These are phyloP conservation scores for Cytidiella melzeri DNA, from an alignment of 768 basidiomycete species.

Conservation along the genomic window DNA sequence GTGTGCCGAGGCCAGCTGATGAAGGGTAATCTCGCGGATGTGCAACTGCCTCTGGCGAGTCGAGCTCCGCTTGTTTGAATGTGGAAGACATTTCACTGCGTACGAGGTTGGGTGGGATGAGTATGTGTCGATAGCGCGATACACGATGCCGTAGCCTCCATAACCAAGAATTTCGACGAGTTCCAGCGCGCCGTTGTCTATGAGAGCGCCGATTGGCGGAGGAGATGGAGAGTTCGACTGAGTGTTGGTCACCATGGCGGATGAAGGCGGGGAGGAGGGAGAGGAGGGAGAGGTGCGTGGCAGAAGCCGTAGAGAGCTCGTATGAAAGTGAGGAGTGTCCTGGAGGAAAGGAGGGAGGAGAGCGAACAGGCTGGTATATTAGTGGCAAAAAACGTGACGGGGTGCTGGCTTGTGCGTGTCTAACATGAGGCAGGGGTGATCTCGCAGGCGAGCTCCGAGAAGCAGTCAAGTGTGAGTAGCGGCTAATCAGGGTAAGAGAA, in stretches of 20 bases:
- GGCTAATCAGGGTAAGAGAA: conserved; percentile 5
- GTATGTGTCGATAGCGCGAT: conserved; percentile 67
- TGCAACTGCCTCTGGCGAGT: conserved; percentile 69
- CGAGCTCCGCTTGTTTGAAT: conserved; percentile 39
- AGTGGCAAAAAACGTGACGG: conserved; percentile 26
- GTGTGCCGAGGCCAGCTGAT: conserved; percentile 68
- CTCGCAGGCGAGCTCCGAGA: conserved; percentile 12
- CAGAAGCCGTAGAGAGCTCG: conserved; percentile 18
- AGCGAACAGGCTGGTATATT: conserved; percentile 19
- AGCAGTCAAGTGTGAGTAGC: conserved; percentile 1
- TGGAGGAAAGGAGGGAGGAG: conserved; percentile 17
- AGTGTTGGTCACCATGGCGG: conserved; percentile 24
- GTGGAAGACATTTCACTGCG: conserved; percentile 89
- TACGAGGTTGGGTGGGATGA: conserved; percentile 48
- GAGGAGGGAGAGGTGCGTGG: conserved; percentile 8
- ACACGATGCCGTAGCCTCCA: conserved; percentile 95
- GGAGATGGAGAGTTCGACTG: conserved; percentile 38
- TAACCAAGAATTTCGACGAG: conserved; percentile 84
- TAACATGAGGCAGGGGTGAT: conserved; percentile 29
- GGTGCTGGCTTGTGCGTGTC: conserved; percentile 27
- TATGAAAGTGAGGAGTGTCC: conserved; percentile 23
- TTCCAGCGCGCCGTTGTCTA: conserved; percentile 78
- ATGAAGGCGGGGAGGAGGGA: conserved; percentile 8
- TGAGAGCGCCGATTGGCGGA: conserved; percentile 62
- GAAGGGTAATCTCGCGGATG: conserved; percentile 81